Evolutionary conservation across 495 filamentous ascomycete species (phyloP), one percentile per base, ranked within the genome.

Genomic region (Penicillium ochrochloron): DNA sequence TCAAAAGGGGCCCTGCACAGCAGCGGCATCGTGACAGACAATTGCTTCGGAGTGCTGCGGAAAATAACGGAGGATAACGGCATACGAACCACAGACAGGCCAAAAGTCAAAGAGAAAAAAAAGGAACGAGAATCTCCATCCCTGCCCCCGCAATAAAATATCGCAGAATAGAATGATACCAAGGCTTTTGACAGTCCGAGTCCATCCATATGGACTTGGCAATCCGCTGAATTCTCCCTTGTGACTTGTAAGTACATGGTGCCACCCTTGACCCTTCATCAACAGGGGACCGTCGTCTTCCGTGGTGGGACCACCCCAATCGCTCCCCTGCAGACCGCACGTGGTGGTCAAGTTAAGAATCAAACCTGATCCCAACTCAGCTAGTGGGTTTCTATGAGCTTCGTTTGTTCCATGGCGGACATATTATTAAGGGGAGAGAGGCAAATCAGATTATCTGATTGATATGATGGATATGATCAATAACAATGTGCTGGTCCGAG

Each of bases 381-480:
- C 35, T 12, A 11, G 35, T 37, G 35, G 35, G 17, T 15, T 41
- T 15, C 15, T 41, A 41, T 41, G 3, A 41, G 14, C 37, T 41
- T 41, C 15, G 15, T 6, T 41, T 5, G 5, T 41, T 17, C 37
- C 37, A 41, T 14, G 3, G 15, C 37, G 37, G 14, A 17, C 15
- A 5, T 17, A 41, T 5, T 41, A 15, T 5, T 41, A 15, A 21
- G 44, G 1, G 3, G 25, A 29, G 14, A 31, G 5, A 15, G 25
- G 44, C 9, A 19, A 11, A 5, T n/a, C 35, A 46, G 50, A 67
- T 68, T 68, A 68, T 65, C 62, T 68, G 66, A 68, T 68, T 52
- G 59, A 61, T 53, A 52, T 61, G 59, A 61, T 63, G 27, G 50
- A 44, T 62, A 59, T 51, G 46, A 52, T 57, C 35, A 34, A 57